Conservation (phyloP, 1,284 basidiomycete species). For the Laetiporus sulphureus region DNA sequence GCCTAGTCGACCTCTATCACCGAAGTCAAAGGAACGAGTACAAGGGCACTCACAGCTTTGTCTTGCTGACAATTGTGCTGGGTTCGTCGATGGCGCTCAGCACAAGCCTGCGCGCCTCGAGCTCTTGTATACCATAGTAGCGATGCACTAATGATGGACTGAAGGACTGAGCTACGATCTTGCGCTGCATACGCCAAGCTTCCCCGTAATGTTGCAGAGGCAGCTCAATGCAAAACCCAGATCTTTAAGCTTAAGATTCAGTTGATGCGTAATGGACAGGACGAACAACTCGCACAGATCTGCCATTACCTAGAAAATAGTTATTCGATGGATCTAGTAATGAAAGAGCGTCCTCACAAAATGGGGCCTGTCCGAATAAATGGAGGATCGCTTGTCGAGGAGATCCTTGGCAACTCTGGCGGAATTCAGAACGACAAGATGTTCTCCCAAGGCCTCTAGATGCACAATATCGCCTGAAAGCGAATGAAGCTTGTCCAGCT, state of each 20-base stretch:
- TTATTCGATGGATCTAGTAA: not conserved
- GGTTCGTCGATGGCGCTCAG: not conserved
- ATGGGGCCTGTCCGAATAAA: constrained; percentile 11
- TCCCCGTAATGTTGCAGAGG: constrained; percentile 1
- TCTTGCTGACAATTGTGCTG: not conserved
- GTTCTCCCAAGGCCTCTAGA: constrained; percentile 10
- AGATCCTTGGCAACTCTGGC: constrained; percentile 7
- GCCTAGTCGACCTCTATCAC: too few relatives aligned
- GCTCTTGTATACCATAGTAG: constrained; percentile 3
- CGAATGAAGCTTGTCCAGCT: not conserved
- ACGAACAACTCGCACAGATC: not conserved
- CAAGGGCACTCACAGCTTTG: not conserved
- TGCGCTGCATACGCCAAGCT: constrained; percentile 2
- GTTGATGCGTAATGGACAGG: not conserved
- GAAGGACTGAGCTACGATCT: constrained; percentile 1
- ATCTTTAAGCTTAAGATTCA: not conserved
- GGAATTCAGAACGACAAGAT: constrained; percentile 12
- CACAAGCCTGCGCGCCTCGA: constrained; percentile 1
- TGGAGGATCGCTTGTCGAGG: constrained; percentile 9
- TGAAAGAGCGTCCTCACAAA: not conserved
- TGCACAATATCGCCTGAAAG: constrained; percentile 13
- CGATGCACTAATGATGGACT: not conserved
- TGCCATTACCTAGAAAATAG: not conserved
- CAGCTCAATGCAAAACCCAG: not conserved
- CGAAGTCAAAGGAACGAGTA: too few relatives aligned